Evolutionary conservation across 2,329 filamentous ascomycete genomes (phyloP).

Genomic region (Pseudogymnoascus sp.): DNA sequence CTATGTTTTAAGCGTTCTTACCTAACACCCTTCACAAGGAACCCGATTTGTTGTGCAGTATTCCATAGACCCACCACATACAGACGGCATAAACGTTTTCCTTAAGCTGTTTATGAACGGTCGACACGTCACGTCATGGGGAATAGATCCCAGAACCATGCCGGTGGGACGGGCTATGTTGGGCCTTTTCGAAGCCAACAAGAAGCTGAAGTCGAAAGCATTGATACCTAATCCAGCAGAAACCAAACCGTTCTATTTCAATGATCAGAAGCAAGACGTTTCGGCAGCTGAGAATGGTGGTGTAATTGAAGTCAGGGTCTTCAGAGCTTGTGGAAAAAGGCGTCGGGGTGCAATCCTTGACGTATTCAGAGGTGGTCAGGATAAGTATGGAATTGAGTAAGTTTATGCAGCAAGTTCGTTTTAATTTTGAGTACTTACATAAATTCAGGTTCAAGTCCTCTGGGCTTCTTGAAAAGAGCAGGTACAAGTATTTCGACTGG

Average conservation of each 20-base stretch:
- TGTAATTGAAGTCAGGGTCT: conserved; percentile 47
- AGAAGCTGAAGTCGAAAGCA: conserved; percentile 35
- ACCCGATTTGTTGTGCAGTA: conserved; percentile 50
- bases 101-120: conserved; percentile 53
- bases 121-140: conserved; percentile 46
- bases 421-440: not conserved
- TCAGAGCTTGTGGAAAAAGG: conserved; percentile 44
- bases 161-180: conserved; percentile 37
- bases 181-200: conserved; percentile 44
- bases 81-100: conserved; percentile 38
- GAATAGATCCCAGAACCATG: conserved; percentile 35
- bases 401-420: conserved; percentile 23
- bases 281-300: conserved; percentile 48
- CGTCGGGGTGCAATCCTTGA: conserved; percentile 37
- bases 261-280: conserved; percentile 21
- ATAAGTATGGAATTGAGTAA: conserved; percentile 48
- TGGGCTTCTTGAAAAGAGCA: conserved; percentile 42
- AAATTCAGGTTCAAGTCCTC: conserved; percentile 42
- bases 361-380: conserved; percentile 40
- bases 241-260: conserved; percentile 45
- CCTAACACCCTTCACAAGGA: conserved; percentile 30
- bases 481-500: conserved; percentile 33
- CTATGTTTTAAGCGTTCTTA: not conserved
- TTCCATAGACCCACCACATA: conserved; percentile 32
- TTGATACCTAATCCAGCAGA: conserved; percentile 36